Percentiles rank a stretch among this genome's conserved stretches.
Evolutionary conservation across 2,329 filamentous ascomycete species (phyloP).

Genomic region (Aspergillus jensenii): DNA sequence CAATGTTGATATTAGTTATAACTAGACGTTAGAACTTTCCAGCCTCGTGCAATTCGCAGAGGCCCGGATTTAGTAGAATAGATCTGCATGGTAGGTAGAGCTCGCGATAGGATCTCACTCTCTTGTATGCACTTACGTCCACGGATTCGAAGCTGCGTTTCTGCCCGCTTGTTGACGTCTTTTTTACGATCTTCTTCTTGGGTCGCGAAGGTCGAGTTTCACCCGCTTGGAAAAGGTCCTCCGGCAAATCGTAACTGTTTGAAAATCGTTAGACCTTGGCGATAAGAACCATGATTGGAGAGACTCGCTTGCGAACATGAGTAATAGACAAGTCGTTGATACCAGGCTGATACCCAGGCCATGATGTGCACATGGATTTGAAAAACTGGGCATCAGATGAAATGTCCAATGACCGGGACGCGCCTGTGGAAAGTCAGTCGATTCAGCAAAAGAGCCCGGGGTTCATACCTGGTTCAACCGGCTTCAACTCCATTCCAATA

Average conservation of each 20-base stretch:
- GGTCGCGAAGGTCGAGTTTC: slow-evolving; percentile 67
- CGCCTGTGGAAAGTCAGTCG: slow-evolving; percentile 37
- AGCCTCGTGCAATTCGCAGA: slow-evolving; percentile 16
- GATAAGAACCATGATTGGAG: neutral
- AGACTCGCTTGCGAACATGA: slow-evolving; percentile 77
- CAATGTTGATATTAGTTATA: slow-evolving; percentile 34
- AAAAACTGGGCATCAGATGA: slow-evolving; percentile 81
- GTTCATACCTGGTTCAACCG: slow-evolving; percentile 68
- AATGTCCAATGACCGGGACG: slow-evolving; percentile 52
- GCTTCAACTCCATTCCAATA: slow-evolving; percentile 78
- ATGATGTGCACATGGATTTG: slow-evolving; percentile 75
- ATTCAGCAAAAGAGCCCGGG: slow-evolving; percentile 17
- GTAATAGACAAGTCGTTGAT: slow-evolving; percentile 77
- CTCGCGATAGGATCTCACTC: slow-evolving; percentile 23
- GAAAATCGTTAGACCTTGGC: slow-evolving; percentile 16
- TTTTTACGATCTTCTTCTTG: slow-evolving; percentile 53
- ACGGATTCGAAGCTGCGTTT: slow-evolving; percentile 42
- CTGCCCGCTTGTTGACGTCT: slow-evolving; percentile 33
- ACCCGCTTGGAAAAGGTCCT: slow-evolving; percentile 80
- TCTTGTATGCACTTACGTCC: slow-evolving; percentile 42
- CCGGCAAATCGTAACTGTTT: slow-evolving; percentile 76
- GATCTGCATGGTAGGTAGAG: slow-evolving; percentile 3
- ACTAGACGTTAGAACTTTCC: slow-evolving; percentile 21
- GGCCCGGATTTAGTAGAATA: slow-evolving; percentile 21
- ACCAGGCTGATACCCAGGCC: slow-evolving; percentile 73